Percentiles rank a stretch among this genome's conserved stretches.
Conservation (phyloP, 2,329 filamentous ascomycete species). For the Endothia cerciana region DNA sequence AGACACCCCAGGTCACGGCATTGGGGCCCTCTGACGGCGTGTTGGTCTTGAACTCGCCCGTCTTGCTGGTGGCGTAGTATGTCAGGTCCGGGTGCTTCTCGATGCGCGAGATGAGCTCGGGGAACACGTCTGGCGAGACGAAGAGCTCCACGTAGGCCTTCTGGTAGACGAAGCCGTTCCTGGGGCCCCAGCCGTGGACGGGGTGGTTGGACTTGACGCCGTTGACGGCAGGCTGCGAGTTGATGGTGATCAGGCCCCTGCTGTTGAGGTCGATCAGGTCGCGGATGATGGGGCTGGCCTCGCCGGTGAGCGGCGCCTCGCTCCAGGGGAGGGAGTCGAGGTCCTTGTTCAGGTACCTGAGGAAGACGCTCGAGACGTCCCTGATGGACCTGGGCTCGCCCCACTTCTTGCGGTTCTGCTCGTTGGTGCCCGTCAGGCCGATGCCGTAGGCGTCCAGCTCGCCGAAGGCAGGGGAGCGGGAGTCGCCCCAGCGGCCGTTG, state of each 20-base stretch:
- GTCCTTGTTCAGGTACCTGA: slow-evolving; percentile 80
- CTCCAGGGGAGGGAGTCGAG: slow-evolving; percentile 91
- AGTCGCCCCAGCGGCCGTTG: slow-evolving; percentile 98
- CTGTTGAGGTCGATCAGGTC: slow-evolving; percentile 82
- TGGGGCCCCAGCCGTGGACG: slow-evolving; percentile 90
- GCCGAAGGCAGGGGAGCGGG: slow-evolving; percentile 92
- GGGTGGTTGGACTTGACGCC: slow-evolving; percentile 86
- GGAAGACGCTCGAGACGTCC: slow-evolving; percentile 83
- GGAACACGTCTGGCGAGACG: slow-evolving; percentile 77
- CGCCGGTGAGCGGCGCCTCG: slow-evolving; percentile 81
- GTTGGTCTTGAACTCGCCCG: slow-evolving; percentile 82
- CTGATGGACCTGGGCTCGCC: slow-evolving; percentile 79
- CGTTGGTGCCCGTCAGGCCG: slow-evolving; percentile 90
- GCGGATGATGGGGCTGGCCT: slow-evolving; percentile 77
- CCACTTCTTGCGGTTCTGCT: slow-evolving; percentile 95
- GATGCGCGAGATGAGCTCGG: slow-evolving; percentile 77
- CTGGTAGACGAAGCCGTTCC: slow-evolving; percentile 96
- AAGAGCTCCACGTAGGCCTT: slow-evolving; percentile 96
- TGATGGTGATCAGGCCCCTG: slow-evolving; percentile 90
- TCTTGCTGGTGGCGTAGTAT: slow-evolving; percentile 90
- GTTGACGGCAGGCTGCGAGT: slow-evolving; percentile 94
- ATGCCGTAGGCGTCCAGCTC: slow-evolving; percentile 94
- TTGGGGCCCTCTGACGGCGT: slow-evolving; percentile 86
- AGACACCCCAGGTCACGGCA: slow-evolving; percentile 99
- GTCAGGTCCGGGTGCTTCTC: slow-evolving; percentile 80